Evolutionary conservation across 371 early-diverging fungal species (phyloP).

Genomic region (Funneliformis caledonium): DNA sequence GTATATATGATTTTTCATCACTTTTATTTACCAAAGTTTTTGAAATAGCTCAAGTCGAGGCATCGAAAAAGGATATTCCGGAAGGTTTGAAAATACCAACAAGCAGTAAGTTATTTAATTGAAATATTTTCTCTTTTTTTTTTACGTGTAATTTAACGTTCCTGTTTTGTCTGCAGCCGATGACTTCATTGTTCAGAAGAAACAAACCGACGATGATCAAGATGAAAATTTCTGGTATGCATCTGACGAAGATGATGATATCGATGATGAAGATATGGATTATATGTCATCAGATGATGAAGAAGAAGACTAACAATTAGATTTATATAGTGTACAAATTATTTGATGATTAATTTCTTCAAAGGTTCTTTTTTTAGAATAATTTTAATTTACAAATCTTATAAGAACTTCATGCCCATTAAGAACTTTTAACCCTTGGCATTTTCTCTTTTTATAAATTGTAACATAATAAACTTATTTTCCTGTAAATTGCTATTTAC

Average conservation of each 20-base stretch:
- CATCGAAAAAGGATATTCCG: constrained; percentile 60
- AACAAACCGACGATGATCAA: background rate
- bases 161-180: background rate
- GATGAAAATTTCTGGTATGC: constrained; percentile 55
- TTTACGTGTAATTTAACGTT: background rate
- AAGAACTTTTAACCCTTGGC: constrained; percentile 13
- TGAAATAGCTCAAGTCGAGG: constrained; percentile 57
- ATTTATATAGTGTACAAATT: background rate
- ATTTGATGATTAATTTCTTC: background rate
- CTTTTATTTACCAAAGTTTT: background rate
- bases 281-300: constrained; percentile 34
- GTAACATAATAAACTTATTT: constrained; percentile 10
- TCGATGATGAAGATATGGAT: constrained; percentile 42
- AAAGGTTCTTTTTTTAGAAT: background rate
- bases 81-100: constrained; percentile 60
- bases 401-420: background rate
- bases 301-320: background rate
- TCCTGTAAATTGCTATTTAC: constrained; percentile 18
- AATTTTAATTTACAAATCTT: background rate
- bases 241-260: constrained; percentile 59
- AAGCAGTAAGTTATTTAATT: constrained; percentile 56
- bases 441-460: constrained; percentile 1
- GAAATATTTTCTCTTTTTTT: constrained; percentile 50
- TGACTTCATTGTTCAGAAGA: constrained; percentile 26
- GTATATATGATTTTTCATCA: background rate